These are phyloP conservation scores for Trichomonas vaginalis DNA, from an alignment of 208 protist species.

Conservation along the genomic window DNA sequence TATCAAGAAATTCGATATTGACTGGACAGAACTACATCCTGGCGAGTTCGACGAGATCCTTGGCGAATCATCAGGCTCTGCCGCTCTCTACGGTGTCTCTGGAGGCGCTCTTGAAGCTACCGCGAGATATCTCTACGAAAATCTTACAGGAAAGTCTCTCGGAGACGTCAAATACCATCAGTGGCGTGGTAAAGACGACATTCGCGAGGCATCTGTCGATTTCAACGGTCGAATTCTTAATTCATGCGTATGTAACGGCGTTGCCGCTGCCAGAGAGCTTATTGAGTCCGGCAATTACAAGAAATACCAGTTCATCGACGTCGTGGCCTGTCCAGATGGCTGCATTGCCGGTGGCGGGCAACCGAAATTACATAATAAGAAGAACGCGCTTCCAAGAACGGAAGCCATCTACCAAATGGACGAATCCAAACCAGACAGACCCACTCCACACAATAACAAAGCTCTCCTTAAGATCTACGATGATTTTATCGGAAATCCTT, in stretches of 20 bases:
- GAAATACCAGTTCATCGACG: neutral
- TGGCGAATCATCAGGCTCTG: constrained; percentile 33
- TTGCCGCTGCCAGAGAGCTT: neutral
- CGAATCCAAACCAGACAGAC: neutral
- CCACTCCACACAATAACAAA: neutral
- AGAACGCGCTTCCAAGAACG: too few relatives aligned
- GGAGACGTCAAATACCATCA: neutral
- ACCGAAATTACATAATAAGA: neutral
- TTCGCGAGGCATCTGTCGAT: neutral
- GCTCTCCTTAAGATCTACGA: neutral
- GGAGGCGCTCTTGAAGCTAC: constrained; percentile 40
- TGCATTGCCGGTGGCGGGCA: neutral
- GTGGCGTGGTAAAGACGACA: neutral
- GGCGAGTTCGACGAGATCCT: constrained; percentile 28
- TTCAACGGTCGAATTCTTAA: neutral
- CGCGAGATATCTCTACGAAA: neutral
- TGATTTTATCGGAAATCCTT: neutral
- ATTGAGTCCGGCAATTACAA: neutral
- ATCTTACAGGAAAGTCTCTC: neutral
- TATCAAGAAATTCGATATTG: neutral
- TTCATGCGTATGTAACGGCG: neutral
- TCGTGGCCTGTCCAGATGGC: neutral
- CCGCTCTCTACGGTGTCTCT: constrained; percentile 31
- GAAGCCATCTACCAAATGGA: neutral
- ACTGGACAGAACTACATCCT: neutral